Conservation (phyloP, 2,329 filamentous ascomycete genomes). For the Xylaria sp. region DNA sequence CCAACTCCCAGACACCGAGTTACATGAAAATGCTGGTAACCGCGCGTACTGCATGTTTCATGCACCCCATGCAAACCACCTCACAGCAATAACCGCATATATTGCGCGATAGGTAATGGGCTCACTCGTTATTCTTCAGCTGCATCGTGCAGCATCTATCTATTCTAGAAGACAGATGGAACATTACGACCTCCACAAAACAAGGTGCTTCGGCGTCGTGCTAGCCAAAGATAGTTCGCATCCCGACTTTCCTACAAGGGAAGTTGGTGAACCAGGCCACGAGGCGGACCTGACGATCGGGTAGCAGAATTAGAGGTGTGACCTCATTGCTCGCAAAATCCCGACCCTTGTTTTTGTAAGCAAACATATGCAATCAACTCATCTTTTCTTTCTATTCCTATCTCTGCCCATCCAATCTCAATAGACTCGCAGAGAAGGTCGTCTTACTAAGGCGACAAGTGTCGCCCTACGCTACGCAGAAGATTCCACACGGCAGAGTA, state of each 20-base stretch:
- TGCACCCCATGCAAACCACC: constrained; percentile 33
- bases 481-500: neutral
- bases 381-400: neutral
- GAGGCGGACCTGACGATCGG: constrained; percentile 32
- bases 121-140: constrained; percentile 11
- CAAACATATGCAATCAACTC: constrained; percentile 2
- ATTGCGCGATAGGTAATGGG: constrained; percentile 10
- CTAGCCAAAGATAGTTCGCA: constrained; percentile 28
- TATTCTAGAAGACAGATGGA: constrained; percentile 37
- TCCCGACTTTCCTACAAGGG: constrained; percentile 32
- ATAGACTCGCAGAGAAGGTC: constrained; percentile 1
- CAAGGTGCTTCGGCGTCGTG: constrained; percentile 8
- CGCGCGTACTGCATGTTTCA: constrained; percentile 32
- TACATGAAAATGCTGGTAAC: constrained; percentile 29
- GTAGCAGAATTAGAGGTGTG: constrained; percentile 24
- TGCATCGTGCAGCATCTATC: constrained; percentile 22
- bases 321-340: constrained; percentile 27
- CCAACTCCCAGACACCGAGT: constrained; percentile 9
- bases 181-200: constrained; percentile 31
- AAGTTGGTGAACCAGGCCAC: constrained; percentile 28
- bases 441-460: neutral
- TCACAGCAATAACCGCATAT: constrained; percentile 19
- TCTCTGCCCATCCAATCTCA: neutral
- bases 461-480: neutral
- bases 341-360: constrained; percentile 5